These are phyloP conservation scores for Boletellus ananas DNA, from an alignment of 768 basidiomycete genomes.

Conservation along the genomic window DNA sequence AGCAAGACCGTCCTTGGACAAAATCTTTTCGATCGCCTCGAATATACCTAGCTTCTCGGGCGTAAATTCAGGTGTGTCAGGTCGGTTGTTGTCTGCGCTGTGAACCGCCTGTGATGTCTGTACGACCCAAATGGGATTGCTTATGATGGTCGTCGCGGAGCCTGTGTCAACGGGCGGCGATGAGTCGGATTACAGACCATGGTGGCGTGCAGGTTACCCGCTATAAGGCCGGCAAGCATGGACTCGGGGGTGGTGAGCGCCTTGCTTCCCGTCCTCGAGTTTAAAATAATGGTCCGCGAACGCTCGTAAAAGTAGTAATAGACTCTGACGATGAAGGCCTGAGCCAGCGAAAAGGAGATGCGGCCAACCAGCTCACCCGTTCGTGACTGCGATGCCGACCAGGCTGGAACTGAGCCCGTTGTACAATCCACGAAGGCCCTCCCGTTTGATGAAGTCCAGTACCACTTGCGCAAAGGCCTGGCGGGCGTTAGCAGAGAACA, in stretches of 20 bases:
- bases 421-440: slow-evolving; percentile 83
- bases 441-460: slow-evolving; percentile 73
- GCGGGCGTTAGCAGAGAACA: not conserved
- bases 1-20: slow-evolving; percentile 65
- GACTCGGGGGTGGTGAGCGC: slow-evolving; percentile 83
- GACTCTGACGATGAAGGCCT: slow-evolving; percentile 44
- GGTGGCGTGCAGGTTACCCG: slow-evolving; percentile 46
- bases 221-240: slow-evolving; percentile 82
- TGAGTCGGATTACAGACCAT: not conserved
- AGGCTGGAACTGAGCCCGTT: slow-evolving; percentile 82
- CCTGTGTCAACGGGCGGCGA: slow-evolving; percentile 42
- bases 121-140: slow-evolving; percentile 96
- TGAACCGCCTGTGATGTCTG: slow-evolving; percentile 85
- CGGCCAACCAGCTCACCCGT: slow-evolving; percentile 54
- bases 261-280: slow-evolving; percentile 54
- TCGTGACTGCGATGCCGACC: slow-evolving; percentile 89
- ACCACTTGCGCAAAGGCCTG: slow-evolving; percentile 67
- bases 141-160: slow-evolving; percentile 81
- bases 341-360: not conserved
- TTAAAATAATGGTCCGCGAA: slow-evolving; percentile 54
- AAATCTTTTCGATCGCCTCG: slow-evolving; percentile 64
- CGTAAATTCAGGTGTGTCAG: slow-evolving; percentile 37
- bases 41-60: slow-evolving; percentile 58
- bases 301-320: slow-evolving; percentile 94
- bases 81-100: slow-evolving; percentile 38